Evolutionary conservation across 2,329 filamentous ascomycete genomes (phyloP).

Genomic region (Epichloe elymi): DNA sequence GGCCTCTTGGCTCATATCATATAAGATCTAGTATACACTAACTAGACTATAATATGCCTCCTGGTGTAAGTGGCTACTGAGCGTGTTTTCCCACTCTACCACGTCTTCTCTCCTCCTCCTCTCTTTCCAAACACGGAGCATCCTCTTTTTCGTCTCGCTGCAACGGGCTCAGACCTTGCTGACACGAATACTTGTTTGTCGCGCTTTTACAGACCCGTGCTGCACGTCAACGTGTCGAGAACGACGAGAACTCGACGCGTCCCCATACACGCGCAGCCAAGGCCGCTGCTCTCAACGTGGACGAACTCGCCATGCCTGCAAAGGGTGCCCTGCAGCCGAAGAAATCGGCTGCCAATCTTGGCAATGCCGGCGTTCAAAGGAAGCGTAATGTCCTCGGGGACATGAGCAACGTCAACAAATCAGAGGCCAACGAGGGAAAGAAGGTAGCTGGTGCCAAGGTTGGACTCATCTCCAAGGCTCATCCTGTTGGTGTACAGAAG

Average conservation of each 20-base stretch:
- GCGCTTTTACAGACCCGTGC: constrained; percentile 43
- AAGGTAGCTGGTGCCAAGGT: constrained; percentile 53
- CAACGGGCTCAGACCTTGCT: constrained; percentile 4
- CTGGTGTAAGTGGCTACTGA: constrained; percentile 15
- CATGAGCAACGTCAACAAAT: constrained; percentile 88
- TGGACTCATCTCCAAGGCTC: constrained; percentile 66
- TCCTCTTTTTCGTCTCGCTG: constrained; percentile 11
- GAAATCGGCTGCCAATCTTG: constrained; percentile 41
- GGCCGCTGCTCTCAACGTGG: constrained; percentile 58
- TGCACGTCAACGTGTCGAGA: constrained; percentile 68
- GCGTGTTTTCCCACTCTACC: neutral
- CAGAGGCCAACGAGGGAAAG: constrained; percentile 58
- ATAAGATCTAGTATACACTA: constrained; percentile 10
- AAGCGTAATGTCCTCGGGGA: constrained; percentile 83
- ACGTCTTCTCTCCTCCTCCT: neutral
- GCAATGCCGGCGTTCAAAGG: constrained; percentile 37
- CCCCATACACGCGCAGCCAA: constrained; percentile 82
- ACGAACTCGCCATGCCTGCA: constrained; percentile 42
- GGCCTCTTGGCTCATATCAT: constrained; percentile 7
- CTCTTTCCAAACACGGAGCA: neutral
- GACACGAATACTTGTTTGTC: constrained; percentile 1
- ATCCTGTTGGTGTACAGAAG: constrained; percentile 76
- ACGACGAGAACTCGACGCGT: constrained; percentile 88
- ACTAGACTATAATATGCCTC: constrained; percentile 22
- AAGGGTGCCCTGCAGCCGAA: constrained; percentile 59